phyloP scores from a whole-genome alignment of 331 rosid species.

The Erythrophleum ivorense region DNA sequence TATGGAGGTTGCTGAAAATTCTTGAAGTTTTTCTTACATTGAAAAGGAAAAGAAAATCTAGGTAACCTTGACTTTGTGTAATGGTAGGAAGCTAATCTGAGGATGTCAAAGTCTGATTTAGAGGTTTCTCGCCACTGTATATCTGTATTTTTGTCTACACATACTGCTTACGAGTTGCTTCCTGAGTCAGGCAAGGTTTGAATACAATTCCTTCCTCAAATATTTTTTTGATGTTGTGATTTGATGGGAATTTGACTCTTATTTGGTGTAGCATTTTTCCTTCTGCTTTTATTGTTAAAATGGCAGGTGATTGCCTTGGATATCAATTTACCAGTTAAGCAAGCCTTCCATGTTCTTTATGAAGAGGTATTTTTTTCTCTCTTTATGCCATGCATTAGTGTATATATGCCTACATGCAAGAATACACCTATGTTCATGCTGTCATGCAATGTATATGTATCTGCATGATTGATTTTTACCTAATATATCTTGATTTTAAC shows the following conservation, averaged over 20 bases:
- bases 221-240: not conserved
- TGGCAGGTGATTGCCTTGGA: constrained; percentile 77
- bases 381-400: not conserved
- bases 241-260: constrained; percentile 13
- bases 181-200: constrained; percentile 54
- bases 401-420: not conserved
- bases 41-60: too few species aligned
- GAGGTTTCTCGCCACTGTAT: constrained; percentile 40
- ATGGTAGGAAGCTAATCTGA: constrained; percentile 43
- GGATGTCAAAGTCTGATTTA: constrained; percentile 42
- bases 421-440: not conserved
- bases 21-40: too few species aligned
- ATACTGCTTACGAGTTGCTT: constrained; percentile 50
- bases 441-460: constrained; percentile 28
- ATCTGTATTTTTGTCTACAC: constrained; percentile 46
- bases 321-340: constrained; percentile 67
- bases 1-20: too few species aligned
- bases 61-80: constrained; percentile 30
- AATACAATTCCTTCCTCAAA: constrained; percentile 15
- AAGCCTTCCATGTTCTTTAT: constrained; percentile 75
- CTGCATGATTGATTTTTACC: constrained; percentile 31
- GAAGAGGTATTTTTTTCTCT: constrained; percentile 56
- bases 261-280: not conserved
- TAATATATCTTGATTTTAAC: constrained; percentile 24
- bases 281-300: constrained; percentile 22